phyloP scores from a whole-genome alignment of 2,329 filamentous ascomycete species.

The Pezicula rhizophila region DNA sequence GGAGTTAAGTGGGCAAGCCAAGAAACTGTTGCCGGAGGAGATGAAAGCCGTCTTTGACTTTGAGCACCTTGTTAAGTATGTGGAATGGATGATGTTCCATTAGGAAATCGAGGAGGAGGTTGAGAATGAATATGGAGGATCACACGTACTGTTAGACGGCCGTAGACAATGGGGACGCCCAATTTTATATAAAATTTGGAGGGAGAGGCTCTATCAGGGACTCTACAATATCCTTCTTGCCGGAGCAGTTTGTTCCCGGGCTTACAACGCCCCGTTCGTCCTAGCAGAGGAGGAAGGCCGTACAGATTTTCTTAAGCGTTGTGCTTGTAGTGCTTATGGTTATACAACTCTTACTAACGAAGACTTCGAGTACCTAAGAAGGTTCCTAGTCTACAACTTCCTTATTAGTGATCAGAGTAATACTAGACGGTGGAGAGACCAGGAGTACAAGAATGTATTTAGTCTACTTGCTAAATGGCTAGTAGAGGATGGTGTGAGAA shows the following conservation, averaged over 20 bases:
- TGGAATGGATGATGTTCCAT: constrained; percentile 1
- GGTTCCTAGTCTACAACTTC: neutral
- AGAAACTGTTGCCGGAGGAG: neutral
- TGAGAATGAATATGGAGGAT: neutral
- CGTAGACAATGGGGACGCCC: neutral
- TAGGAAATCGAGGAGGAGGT: neutral
- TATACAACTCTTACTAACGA: neutral
- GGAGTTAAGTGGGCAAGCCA: neutral
- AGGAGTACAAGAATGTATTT: neutral
- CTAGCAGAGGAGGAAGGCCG: neutral
- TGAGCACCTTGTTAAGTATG: neutral
- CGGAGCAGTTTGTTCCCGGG: neutral
- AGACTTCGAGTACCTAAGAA: neutral
- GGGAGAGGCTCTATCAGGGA: neutral
- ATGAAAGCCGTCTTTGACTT: neutral
- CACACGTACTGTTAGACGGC: neutral
- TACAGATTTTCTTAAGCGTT: neutral
- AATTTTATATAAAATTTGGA: neutral
- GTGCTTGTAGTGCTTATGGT: neutral
- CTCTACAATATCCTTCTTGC: neutral
- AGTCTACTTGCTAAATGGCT: neutral
- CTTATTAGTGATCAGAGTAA: neutral
- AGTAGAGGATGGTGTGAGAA: neutral
- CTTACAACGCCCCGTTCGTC: neutral
- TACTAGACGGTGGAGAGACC: neutral